phyloP scores from a whole-genome alignment of 768 basidiomycete species.

The Trametes villosa region DNA sequence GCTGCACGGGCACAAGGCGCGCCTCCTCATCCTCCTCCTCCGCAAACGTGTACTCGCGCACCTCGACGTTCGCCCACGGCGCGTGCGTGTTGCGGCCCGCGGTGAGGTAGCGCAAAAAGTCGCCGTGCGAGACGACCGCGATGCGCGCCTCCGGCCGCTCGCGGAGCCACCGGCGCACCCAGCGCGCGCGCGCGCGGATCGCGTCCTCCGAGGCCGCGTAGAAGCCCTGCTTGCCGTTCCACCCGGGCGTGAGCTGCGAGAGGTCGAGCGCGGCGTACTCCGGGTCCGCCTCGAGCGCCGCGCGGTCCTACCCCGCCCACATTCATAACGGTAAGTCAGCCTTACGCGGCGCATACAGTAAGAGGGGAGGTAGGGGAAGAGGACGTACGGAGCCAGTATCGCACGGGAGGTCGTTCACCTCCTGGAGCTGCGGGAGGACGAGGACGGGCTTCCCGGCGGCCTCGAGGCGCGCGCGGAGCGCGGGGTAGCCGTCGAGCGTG shows the following conservation, averaged over 20 bases:
- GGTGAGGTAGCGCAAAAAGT: slow-evolving; percentile 32
- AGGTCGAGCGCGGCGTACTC: slow-evolving; percentile 35
- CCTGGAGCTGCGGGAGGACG: slow-evolving; percentile 33
- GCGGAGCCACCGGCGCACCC: slow-evolving; percentile 34
- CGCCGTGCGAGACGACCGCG: slow-evolving; percentile 34
- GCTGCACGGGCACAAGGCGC: slow-evolving; percentile 27
- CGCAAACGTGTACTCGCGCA: slow-evolving; percentile 32
- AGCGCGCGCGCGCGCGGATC: slow-evolving; percentile 32
- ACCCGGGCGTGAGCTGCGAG: slow-evolving; percentile 33
- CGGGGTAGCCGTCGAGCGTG: slow-evolving; percentile 30
- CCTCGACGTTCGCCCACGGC: slow-evolving; percentile 35
- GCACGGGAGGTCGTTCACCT: slow-evolving; percentile 35
- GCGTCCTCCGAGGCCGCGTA: slow-evolving; percentile 25
- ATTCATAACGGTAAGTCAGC: not conserved
- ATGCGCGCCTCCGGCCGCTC: slow-evolving; percentile 32
- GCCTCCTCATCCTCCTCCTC: slow-evolving; percentile 29
- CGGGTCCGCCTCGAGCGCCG: slow-evolving; percentile 32
- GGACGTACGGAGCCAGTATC: slow-evolving; percentile 33
- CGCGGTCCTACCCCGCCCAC: slow-evolving; percentile 22
- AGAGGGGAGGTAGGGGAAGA: not conserved
- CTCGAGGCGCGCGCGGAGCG: slow-evolving; percentile 29
- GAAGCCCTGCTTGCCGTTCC: slow-evolving; percentile 33
- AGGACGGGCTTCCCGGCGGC: slow-evolving; percentile 30
- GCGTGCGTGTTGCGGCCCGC: slow-evolving; percentile 28
- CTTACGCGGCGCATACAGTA: not conserved